Percentiles rank a stretch among this genome's conserved stretches.
Evolutionary conservation across 179 eudicot species (phyloP).

Genomic region (Amaranthus tricolor): DNA sequence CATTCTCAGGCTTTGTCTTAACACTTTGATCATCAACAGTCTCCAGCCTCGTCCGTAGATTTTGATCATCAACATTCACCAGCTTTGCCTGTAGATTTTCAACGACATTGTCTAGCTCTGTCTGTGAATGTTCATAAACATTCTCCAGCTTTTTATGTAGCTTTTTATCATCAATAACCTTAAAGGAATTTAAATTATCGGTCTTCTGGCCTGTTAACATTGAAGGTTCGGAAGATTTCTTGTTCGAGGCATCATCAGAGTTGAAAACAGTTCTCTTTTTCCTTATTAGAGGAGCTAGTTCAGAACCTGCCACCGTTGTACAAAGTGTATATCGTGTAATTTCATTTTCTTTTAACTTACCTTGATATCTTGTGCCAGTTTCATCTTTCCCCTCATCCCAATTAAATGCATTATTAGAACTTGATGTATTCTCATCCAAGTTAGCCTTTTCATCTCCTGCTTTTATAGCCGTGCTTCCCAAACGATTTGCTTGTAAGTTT

Average conservation of each 20-base stretch:
- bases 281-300: neutral
- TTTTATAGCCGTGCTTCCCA: neutral
- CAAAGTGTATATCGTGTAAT: neutral
- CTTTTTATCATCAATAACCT: neutral
- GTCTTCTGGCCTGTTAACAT: slow-evolving; percentile 2
- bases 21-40: neutral
- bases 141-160: slow-evolving; percentile 9
- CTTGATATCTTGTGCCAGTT: neutral
- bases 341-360: neutral
- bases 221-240: neutral
- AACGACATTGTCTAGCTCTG: slow-evolving; percentile 5
- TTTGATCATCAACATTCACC: slow-evolving; percentile 7
- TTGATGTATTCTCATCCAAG: neutral
- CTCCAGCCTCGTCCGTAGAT: slow-evolving; percentile 4
- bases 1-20: slow-evolving; percentile 7
- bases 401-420: no score
- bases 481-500: slow-evolving; percentile 8
- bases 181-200: slow-evolving; percentile 4
- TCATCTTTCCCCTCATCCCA: neutral
- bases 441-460: neutral
- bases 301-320: neutral
- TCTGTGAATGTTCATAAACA: slow-evolving; percentile 3
- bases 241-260: slow-evolving; percentile 1
- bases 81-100: slow-evolving; percentile 10
- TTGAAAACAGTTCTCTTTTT: neutral